These are phyloP conservation scores for Salix dunnii DNA, from an alignment of 345 rosid species.

Conservation along the genomic window DNA sequence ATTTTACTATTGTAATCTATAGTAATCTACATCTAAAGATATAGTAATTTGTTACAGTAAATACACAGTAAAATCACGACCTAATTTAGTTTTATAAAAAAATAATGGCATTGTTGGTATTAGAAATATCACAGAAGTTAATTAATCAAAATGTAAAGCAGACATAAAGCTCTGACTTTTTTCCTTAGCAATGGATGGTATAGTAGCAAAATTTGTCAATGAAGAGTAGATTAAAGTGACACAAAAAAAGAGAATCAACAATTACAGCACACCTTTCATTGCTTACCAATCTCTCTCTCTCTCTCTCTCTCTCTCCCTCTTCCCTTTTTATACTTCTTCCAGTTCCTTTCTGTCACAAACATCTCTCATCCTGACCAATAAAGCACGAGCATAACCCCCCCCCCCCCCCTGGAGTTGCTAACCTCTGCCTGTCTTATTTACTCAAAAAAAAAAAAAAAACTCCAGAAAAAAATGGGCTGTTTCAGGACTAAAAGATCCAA, in stretches of 20 bases:
- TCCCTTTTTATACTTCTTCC: background rate
- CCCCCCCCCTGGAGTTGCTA: background rate
- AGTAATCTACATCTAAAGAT: too few species aligned
- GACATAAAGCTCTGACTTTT: background rate
- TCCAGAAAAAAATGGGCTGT: conserved; percentile 40
- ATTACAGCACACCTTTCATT: conserved; percentile 16
- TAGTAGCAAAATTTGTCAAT: conserved; percentile 23
- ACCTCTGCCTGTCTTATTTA: background rate
- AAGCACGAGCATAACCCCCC: background rate
- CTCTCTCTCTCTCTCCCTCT: background rate
- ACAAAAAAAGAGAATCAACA: background rate
- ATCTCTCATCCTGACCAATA: background rate
- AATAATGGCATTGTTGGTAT: too few species aligned
- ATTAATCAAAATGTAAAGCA: background rate
- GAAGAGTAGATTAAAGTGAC: conserved; percentile 30
- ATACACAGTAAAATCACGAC: too few species aligned
- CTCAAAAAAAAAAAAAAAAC: background rate
- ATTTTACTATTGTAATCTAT: too few species aligned
- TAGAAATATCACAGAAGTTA: too few species aligned
- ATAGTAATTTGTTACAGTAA: too few species aligned
- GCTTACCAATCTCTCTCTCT: background rate
- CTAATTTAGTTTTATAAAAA: too few species aligned
- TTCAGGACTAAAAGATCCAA: conserved; percentile 34
- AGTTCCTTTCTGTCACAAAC: background rate
- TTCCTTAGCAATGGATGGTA: conserved; percentile 20